Conservation (phyloP, 352 stramenopile genomes). For the Globisporangium acanthophoron region DNA sequence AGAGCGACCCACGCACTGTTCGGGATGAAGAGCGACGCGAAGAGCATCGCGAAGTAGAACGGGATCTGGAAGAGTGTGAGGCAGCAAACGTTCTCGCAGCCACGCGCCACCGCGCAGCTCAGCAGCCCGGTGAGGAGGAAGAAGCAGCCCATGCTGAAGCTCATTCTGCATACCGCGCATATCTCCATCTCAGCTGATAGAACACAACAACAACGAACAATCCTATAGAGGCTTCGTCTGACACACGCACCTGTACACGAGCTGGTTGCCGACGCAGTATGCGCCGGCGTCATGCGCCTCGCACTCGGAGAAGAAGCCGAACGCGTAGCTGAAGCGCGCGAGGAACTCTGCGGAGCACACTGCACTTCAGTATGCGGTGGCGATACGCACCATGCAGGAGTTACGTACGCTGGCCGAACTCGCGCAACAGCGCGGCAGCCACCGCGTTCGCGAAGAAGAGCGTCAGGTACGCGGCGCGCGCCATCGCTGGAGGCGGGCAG, state of each 20-base stretch:
- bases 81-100: constrained; percentile 59
- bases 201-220: background rate
- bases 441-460: constrained; percentile 67
- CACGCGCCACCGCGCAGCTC: constrained; percentile 40
- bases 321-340: constrained; percentile 24
- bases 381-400: background rate
- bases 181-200: background rate
- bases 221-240: too few species aligned
- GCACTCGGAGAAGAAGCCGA: constrained; percentile 47
- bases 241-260: constrained; percentile 47
- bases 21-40: constrained; percentile 60
- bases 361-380: background rate
- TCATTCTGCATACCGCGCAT: constrained; percentile 28
- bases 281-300: constrained; percentile 20
- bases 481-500: constrained; percentile 2
- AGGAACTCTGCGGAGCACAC: constrained; percentile 14
- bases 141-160: constrained; percentile 66
- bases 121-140: constrained; percentile 50
- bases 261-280: constrained; percentile 65
- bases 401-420: constrained; percentile 48
- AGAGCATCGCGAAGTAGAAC: constrained; percentile 41
- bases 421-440: constrained; percentile 42
- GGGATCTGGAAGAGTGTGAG: constrained; percentile 60
- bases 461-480: constrained; percentile 42
- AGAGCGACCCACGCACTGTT: constrained; percentile 30